A percentile compares a stretch with the other conserved stretches of the same genome.
phyloP scores from a whole-genome alignment of 2,329 filamentous ascomycete species.

The Fusarium multiceps region DNA sequence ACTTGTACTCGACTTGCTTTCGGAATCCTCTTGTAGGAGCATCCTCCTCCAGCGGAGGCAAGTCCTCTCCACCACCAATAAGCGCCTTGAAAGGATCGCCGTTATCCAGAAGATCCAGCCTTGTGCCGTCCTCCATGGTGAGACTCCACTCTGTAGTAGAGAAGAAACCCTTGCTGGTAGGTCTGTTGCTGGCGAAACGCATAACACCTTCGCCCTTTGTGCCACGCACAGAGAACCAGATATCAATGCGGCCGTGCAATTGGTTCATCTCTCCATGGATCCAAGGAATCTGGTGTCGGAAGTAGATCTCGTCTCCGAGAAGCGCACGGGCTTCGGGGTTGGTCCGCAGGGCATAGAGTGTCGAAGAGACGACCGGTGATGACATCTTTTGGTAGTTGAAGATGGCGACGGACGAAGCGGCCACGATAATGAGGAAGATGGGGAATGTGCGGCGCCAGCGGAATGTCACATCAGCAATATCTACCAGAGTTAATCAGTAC shows the following conservation, averaged over 20 bases:
- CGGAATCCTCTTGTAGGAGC: constrained; percentile 62
- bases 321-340: constrained; percentile 77
- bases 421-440: constrained; percentile 79
- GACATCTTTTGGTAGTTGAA: constrained; percentile 99
- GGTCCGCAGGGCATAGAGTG: constrained; percentile 91
- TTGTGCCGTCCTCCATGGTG: constrained; percentile 68
- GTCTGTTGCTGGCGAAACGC: constrained; percentile 81
- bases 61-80: constrained; percentile 57
- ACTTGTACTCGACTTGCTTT: constrained; percentile 56
- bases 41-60: constrained; percentile 51
- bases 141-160: constrained; percentile 93
- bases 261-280: constrained; percentile 92
- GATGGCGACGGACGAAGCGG: constrained; percentile 80
- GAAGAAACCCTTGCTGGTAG: constrained; percentile 71
- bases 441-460: constrained; percentile 81
- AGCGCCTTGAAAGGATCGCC: constrained; percentile 74
- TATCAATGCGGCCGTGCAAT: constrained; percentile 89
- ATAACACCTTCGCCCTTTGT: constrained; percentile 77
- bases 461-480: constrained; percentile 59
- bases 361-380: constrained; percentile 86
- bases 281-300: constrained; percentile 82
- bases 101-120: constrained; percentile 79
- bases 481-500: constrained; percentile 42
- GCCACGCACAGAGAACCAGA: constrained; percentile 87
- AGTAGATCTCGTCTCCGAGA: constrained; percentile 89